Base-by-base conservation (phyloP, 1,284 basidiomycete genomes). In the Ustilago lituana region DNA sequence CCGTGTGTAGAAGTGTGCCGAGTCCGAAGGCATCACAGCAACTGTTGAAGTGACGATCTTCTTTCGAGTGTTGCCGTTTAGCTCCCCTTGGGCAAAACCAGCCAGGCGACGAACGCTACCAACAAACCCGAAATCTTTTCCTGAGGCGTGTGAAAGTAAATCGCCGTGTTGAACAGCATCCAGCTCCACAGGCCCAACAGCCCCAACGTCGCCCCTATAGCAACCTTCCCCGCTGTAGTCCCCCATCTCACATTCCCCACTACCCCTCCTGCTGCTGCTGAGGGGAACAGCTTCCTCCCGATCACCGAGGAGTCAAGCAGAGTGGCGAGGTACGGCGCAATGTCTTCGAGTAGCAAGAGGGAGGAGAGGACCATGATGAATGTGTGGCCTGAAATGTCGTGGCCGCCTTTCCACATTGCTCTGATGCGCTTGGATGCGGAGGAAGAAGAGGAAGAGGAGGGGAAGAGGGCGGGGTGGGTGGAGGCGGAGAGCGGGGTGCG, bases 331-430 rank as follows among this genome's bases (percentile, higher is more conserved):
- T 80, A 83, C 1, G 84, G 84, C 1, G 83, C 82, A 15, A 95
- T 81, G 80, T 94, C 91, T 76, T 93, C 89, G 2, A 88, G 85
- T 35, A 96, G 86, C 79, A 96, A 89, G 17, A 96, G 85, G 8
- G 87, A 84, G n/a, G 89, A 87, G 84, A 96, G 87, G 1, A 91
- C 91, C 71, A 98, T 87, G 64, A 98, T 87, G 85, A 97, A 98
- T 23, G 93, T 87, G 81, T 98, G 95, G 2, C 94, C 94, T 0
- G 92, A 94, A 12, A 98, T 88, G 78, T 98, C 95, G 82, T 96
- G 93, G 0, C 94, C 94, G 61, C 87, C 89, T 77, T 87, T 87
- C 72, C 92, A 82, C 20, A 75, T 50, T 11, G 69, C 39, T 2
- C 57, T 29, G 51, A 66, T 54, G 31, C 38, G 43, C 37, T 59